Base-by-base conservation (phyloP, 2,329 filamentous ascomycete genomes). In the Penicillium verrucosum region DNA sequence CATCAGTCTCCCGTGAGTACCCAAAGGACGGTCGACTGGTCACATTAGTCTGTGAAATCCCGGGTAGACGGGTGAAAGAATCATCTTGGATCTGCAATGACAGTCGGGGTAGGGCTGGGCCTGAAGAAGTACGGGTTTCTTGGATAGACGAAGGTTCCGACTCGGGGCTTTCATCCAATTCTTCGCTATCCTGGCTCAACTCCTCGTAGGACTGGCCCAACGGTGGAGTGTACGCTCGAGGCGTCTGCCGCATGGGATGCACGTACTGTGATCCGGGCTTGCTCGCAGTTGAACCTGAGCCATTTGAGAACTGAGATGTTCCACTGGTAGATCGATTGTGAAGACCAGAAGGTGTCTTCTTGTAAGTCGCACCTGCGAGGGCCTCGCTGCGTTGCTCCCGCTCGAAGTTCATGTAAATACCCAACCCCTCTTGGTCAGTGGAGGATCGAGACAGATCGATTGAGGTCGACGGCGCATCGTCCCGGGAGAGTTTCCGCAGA, bases 361-460 rank as follows among this genome's bases (percentile, higher is more conserved):
- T 72, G 59, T 72, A 71, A 27, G 66, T 67, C 27, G 68, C 56
- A 50, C 65, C 64, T n/a, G 66, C 63, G 40, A 69, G 68, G 57
- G 77, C 77, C 32, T 82, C 80, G 47, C 62, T 67, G 47, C 62
- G 64, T 53, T 62, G 61, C 43, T 73, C 70, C 10, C 64, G 65
- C 30, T 73, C 68, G 23, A 69, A 58, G 40, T 65, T 72, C 32
- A 72, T 68, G 60, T 78, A 77, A 44, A 85, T 84, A 18, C 82
- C 82, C 50, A 85, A 68, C 10, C 82, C 82, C 56, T 84, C 81
- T 59, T 84, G 81, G 61, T 85, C 82, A 14, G 78, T 76, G 6
- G 78, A 78, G 4, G 82, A 79, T 32, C 81, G 79, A 32, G 81
- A 82, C 25, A 84, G 72, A 65, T 85, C 82, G 52, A 85, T 77